Conservation (phyloP, 805 yeast species). For the Lipomyces sp. region DNA sequence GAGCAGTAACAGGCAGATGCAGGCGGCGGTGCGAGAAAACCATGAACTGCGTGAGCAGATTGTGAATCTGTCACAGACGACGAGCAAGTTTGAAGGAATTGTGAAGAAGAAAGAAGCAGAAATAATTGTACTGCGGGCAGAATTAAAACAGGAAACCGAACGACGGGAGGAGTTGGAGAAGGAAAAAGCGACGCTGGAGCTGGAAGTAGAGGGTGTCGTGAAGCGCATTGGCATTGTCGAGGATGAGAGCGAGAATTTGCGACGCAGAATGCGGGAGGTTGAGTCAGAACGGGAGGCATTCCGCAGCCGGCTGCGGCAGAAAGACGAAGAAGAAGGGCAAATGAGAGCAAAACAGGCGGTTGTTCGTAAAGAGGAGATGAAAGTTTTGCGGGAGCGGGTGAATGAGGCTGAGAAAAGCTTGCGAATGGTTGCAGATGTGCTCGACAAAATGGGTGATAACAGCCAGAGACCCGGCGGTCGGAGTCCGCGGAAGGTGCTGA, state of each 20-base stretch:
- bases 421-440: background rate
- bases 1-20: conserved; percentile 27
- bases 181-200: conserved; percentile 41
- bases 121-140: conserved; percentile 31
- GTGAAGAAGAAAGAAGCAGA: conserved; percentile 45
- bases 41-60: conserved; percentile 50
- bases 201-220: conserved; percentile 46
- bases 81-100: conserved; percentile 47
- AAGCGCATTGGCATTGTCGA: conserved; percentile 40
- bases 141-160: conserved; percentile 16
- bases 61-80: conserved; percentile 47
- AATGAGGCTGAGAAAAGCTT: conserved; percentile 15
- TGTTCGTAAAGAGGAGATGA: conserved; percentile 34
- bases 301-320: conserved; percentile 40
- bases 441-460: conserved; percentile 4
- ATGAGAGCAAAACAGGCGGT: conserved; percentile 3
- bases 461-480: background rate
- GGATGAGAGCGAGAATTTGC: conserved; percentile 39
- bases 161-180: conserved; percentile 17
- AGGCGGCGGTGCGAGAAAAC: conserved; percentile 50
- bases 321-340: conserved; percentile 30
- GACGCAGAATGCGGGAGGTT: conserved; percentile 39
- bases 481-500: conserved; percentile 4
- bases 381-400: conserved; percentile 41
- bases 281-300: conserved; percentile 40